Evolutionary conservation across 352 stramenopile species (phyloP).

Genomic region (Pythium brassicae): DNA sequence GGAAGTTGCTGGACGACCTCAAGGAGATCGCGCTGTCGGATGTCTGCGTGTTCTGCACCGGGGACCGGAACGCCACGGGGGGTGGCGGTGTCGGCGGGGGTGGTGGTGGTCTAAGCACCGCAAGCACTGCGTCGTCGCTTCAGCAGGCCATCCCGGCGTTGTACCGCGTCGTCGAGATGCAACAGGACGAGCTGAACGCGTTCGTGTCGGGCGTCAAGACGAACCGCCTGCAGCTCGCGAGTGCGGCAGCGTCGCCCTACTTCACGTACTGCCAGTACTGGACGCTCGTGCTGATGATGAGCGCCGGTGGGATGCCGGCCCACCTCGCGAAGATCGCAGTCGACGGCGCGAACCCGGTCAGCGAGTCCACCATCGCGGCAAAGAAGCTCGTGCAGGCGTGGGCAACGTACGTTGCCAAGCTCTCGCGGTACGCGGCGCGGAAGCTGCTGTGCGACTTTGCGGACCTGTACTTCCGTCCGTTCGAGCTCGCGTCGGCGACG

Average conservation of each 20-base stretch:
- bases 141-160: constrained; percentile 63
- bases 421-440: constrained; percentile 45
- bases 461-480: constrained; percentile 54
- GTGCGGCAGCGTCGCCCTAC: constrained; percentile 17
- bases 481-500: constrained; percentile 20
- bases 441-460: constrained; percentile 61
- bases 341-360: constrained; percentile 24
- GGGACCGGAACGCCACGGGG: constrained; percentile 7
- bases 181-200: constrained; percentile 44
- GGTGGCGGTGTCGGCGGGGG: neutral
- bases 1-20: constrained; percentile 45
- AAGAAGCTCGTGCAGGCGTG: constrained; percentile 57
- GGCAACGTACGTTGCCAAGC: constrained; percentile 45
- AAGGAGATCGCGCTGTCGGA: constrained; percentile 48
- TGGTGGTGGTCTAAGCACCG: neutral
- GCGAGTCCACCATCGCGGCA: constrained; percentile 14
- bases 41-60: constrained; percentile 45
- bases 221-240: constrained; percentile 45
- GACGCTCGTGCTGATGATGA: constrained; percentile 54
- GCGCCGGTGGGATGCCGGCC: constrained; percentile 40
- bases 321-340: constrained; percentile 55
- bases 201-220: constrained; percentile 69
- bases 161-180: constrained; percentile 49
- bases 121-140: constrained; percentile 26
- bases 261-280: constrained; percentile 79